Percentiles rank a stretch among this genome's conserved stretches.
phyloP scores from a whole-genome alignment of 139 green algal species.

The Tetratostichococcus sp. region DNA sequence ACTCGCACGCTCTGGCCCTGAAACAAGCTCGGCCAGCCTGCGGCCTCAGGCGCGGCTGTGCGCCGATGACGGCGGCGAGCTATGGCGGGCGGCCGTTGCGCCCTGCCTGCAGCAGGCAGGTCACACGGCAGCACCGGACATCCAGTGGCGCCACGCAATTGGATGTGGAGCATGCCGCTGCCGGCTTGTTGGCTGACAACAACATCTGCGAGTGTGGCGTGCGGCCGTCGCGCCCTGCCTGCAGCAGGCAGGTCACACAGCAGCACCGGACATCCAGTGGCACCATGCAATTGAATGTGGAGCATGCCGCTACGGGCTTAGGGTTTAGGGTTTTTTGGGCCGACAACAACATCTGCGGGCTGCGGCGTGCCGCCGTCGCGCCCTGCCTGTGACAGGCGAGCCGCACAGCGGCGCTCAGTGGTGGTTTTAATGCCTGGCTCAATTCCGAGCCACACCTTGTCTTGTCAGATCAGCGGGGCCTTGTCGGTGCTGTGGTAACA shows the following conservation, averaged over 20 bases:
- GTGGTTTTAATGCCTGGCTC: too few species aligned
- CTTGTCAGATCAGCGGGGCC: too few species aligned
- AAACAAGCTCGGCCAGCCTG: background rate
- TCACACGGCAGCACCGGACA: too few species aligned
- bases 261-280: too few species aligned
- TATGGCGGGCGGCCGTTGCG: background rate
- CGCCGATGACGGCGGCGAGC: background rate
- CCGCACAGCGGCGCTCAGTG: too few species aligned
- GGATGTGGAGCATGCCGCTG: background rate
- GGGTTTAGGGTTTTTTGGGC: too few species aligned
- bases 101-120: background rate
- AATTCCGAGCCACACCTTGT: too few species aligned
- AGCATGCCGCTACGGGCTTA: background rate
- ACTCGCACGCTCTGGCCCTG: too few species aligned
- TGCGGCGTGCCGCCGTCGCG: background rate
- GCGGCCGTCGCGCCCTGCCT: background rate
- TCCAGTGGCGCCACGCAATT: background rate
- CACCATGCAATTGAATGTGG: background rate
- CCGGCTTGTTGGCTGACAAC: too few species aligned
- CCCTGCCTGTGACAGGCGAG: too few species aligned
- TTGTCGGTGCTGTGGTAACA: too few species aligned
- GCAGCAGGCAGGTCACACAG: background rate
- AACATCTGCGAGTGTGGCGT: background rate
- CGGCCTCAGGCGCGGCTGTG: background rate
- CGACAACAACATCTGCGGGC: too few species aligned